These are phyloP conservation scores for Saccharomyces paradoxus DNA, from an alignment of 805 yeast species.

Conservation along the genomic window DNA sequence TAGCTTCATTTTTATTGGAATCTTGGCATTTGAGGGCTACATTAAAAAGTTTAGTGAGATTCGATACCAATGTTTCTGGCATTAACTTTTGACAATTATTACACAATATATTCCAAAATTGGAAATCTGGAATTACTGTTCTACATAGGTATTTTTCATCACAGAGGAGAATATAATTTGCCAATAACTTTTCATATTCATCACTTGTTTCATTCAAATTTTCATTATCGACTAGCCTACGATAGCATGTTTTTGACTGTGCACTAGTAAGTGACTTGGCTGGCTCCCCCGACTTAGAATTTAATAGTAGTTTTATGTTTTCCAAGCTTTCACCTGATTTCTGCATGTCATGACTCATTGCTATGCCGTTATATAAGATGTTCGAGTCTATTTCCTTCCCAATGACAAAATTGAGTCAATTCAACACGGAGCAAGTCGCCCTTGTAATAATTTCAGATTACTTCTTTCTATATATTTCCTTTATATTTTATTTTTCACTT, in stretches of 20 bases:
- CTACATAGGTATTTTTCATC: slow-evolving; percentile 8
- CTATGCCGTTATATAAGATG: neutral
- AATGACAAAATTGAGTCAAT: neutral
- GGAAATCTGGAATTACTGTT: slow-evolving; percentile 3
- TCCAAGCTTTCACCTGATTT: neutral
- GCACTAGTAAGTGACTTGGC: neutral
- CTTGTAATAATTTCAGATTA: neutral
- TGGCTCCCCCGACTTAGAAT: neutral
- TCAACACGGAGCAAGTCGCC: neutral
- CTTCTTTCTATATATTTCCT: neutral
- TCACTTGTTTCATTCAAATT: neutral
- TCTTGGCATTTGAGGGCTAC: slow-evolving; percentile 6
- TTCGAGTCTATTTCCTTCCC: neutral
- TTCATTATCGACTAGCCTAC: neutral
- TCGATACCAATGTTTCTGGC: slow-evolving; percentile 6
- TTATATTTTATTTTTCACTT: neutral
- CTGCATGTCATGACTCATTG: neutral
- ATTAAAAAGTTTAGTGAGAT: slow-evolving; percentile 7
- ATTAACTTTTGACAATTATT: slow-evolving; percentile 6
- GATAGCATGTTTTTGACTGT: neutral
- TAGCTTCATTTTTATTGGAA: slow-evolving; percentile 2
- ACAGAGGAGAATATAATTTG: slow-evolving; percentile 9
- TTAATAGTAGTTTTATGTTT: neutral
- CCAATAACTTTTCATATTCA: slow-evolving; percentile 2
- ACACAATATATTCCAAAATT: slow-evolving; percentile 7